A percentile compares a stretch with the other conserved stretches of the same genome.
Conservation (phyloP, 2,329 filamentous ascomycete species). For the Aurifilum marmelostoma region DNA sequence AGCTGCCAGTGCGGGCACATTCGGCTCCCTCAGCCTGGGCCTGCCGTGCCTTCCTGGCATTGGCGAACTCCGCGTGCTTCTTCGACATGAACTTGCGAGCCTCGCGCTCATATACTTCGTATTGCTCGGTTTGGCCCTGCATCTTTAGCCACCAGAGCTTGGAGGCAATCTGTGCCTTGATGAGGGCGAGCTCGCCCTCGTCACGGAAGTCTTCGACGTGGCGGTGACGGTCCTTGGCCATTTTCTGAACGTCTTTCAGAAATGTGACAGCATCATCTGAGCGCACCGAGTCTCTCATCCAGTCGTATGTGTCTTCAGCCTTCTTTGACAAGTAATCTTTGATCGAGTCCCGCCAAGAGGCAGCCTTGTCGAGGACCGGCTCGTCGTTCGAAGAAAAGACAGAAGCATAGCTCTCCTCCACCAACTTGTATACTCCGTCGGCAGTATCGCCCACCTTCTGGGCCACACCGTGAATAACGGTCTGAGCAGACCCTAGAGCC, state of each 20-base stretch:
- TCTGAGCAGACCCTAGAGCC: constrained; percentile 5
- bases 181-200: constrained; percentile 49
- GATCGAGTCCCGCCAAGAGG: constrained; percentile 38
- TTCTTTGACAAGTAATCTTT: constrained; percentile 31
- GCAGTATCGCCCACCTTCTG: constrained; percentile 31
- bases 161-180: constrained; percentile 59
- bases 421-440: constrained; percentile 35
- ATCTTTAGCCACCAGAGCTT: constrained; percentile 61
- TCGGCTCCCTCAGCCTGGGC: constrained; percentile 8
- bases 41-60: constrained; percentile 36
- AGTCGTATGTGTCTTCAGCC: constrained; percentile 33
- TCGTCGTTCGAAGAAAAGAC: constrained; percentile 38
- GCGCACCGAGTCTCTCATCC: constrained; percentile 34
- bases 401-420: constrained; percentile 38
- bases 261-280: constrained; percentile 34
- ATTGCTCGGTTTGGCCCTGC: constrained; percentile 51
- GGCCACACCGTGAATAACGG: neutral
- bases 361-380: constrained; percentile 37
- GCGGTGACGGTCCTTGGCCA: constrained; percentile 35
- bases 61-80: constrained; percentile 40
- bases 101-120: constrained; percentile 50
- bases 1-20: constrained; percentile 22
- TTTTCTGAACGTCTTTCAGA: constrained; percentile 38
- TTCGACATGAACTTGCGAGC: constrained; percentile 48
- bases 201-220: constrained; percentile 42